These are phyloP conservation scores for Echium plantagineum DNA, from an alignment of 257 asterid genomes.

Conservation along the genomic window DNA sequence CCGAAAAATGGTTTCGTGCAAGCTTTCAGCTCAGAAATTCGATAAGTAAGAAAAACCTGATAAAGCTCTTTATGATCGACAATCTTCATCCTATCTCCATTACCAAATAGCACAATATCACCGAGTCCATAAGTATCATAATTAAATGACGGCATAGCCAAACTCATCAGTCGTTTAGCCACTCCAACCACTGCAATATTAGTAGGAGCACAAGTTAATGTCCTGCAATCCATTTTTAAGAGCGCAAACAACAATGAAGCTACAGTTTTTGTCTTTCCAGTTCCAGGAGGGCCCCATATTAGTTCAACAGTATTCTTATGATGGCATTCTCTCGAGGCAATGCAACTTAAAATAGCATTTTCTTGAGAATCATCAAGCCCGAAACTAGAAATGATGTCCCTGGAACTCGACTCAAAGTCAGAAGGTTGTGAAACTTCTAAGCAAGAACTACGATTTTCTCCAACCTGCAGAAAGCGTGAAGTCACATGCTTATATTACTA, in stretches of 20 bases:
- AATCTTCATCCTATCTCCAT: conserved; percentile 48
- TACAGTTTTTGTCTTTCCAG: conserved; percentile 60
- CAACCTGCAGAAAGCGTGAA: conserved; percentile 11
- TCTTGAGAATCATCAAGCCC: conserved; percentile 44
- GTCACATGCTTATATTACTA: background rate
- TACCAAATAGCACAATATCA: conserved; percentile 53
- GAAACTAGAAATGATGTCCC: conserved; percentile 9
- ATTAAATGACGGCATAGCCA: conserved; percentile 18
- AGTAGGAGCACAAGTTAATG: conserved; percentile 67
- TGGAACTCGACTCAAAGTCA: conserved; percentile 4
- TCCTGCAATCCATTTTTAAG: conserved; percentile 31
- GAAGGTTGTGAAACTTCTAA: conserved; percentile 1
- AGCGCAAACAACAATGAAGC: conserved; percentile 33
- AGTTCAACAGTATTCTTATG: conserved; percentile 36
- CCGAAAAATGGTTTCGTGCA: conserved; percentile 32
- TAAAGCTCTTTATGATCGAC: conserved; percentile 39
- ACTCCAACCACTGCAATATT: conserved; percentile 49
- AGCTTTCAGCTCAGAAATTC: conserved; percentile 19
- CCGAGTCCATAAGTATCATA: conserved; percentile 54
- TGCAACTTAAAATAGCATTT: conserved; percentile 35
- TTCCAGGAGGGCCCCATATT: conserved; percentile 90
- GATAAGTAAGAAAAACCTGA: conserved; percentile 50
- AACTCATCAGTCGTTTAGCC: conserved; percentile 29
- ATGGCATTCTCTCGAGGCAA: conserved; percentile 29
- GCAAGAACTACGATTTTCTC: conserved; percentile 30